A percentile compares a stretch with the other conserved stretches of the same genome.
phyloP scores from a whole-genome alignment of 2,329 filamentous ascomycete genomes.

The Trematosphaeria pertusa region DNA sequence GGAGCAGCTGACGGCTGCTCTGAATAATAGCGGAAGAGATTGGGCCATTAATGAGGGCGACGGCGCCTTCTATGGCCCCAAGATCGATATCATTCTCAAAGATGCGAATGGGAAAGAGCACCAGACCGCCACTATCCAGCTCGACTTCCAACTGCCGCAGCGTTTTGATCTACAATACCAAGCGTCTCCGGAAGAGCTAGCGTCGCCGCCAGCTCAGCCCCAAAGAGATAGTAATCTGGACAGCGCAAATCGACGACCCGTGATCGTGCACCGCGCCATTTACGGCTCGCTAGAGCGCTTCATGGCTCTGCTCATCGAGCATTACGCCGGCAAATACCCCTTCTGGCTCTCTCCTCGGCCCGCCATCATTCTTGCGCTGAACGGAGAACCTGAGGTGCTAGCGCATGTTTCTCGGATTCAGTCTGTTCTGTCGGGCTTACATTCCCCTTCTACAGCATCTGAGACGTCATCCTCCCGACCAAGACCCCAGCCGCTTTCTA shows the following conservation, averaged over 20 bases:
- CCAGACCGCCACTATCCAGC: constrained; percentile 86
- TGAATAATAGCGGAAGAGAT: constrained; percentile 68
- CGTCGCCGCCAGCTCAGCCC: constrained; percentile 58
- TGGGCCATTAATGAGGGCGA: constrained; percentile 83
- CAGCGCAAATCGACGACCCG: constrained; percentile 59
- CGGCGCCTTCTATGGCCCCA: constrained; percentile 89
- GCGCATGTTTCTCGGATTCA: constrained; percentile 54
- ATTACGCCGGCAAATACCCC: constrained; percentile 78
- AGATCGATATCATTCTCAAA: constrained; percentile 84
- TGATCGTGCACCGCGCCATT: constrained; percentile 85
- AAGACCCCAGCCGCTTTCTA: constrained; percentile 54
- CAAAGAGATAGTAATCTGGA: constrained; percentile 46
- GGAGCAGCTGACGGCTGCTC: constrained; percentile 67
- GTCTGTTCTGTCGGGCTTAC: constrained; percentile 37
- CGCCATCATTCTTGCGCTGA: constrained; percentile 75
- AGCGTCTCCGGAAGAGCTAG: constrained; percentile 69
- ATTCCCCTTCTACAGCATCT: constrained; percentile 17
- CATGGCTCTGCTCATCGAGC: constrained; percentile 84
- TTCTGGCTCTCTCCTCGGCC: constrained; percentile 89
- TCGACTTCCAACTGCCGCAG: constrained; percentile 88
- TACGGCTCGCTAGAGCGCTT: constrained; percentile 84
- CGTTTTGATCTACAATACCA: constrained; percentile 80
- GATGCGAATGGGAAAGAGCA: constrained; percentile 82
- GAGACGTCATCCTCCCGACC: constrained; percentile 25
- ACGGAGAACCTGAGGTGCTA: constrained; percentile 63